phyloP scores from a whole-genome alignment of 306 rosid genomes.

The Pterocarpus santalinus region DNA sequence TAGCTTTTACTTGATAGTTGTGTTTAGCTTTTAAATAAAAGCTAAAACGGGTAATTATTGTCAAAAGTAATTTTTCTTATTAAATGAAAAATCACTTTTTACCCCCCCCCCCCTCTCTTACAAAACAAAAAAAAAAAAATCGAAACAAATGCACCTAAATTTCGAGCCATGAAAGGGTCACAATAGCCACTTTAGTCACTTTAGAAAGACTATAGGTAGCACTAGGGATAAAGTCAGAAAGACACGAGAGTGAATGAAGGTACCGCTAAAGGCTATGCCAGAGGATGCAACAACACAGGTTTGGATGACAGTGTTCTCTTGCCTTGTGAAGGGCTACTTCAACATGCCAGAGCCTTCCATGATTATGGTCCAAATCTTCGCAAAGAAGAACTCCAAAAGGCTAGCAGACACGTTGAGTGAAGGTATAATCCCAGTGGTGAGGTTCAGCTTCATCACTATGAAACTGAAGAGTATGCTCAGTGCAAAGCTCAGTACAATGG shows the following conservation, averaged over 20 bases:
- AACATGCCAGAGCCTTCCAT: conserved; percentile 52
- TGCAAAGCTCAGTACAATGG: conserved; percentile 59
- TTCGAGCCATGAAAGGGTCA: not conserved
- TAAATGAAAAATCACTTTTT: too few species aligned
- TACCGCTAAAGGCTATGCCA: conserved; percentile 70
- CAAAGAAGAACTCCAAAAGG: conserved; percentile 62
- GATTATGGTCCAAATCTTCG: conserved; percentile 61
- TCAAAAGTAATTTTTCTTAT: too few species aligned
- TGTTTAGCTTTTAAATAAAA: too few species aligned
- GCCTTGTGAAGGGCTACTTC: conserved; percentile 64
- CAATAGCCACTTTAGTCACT: not conserved
- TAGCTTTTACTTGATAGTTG: too few species aligned
- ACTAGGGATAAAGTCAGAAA: not conserved
- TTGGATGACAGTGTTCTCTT: conserved; percentile 70
- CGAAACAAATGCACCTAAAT: too few species aligned
- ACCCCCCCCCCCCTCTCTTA: too few species aligned
- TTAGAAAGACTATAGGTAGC: not conserved
- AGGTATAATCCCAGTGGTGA: conserved; percentile 68
- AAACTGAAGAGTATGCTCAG: conserved; percentile 57
- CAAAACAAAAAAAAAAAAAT: too few species aligned
- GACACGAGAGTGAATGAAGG: not conserved
- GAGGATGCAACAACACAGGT: conserved; percentile 73
- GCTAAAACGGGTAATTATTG: too few species aligned
- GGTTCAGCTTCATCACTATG: conserved; percentile 68
- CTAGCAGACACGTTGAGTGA: conserved; percentile 70